These are phyloP conservation scores for Aspergillus sojae DNA, from an alignment of 2,329 filamentous ascomycete species.

Conservation along the genomic window DNA sequence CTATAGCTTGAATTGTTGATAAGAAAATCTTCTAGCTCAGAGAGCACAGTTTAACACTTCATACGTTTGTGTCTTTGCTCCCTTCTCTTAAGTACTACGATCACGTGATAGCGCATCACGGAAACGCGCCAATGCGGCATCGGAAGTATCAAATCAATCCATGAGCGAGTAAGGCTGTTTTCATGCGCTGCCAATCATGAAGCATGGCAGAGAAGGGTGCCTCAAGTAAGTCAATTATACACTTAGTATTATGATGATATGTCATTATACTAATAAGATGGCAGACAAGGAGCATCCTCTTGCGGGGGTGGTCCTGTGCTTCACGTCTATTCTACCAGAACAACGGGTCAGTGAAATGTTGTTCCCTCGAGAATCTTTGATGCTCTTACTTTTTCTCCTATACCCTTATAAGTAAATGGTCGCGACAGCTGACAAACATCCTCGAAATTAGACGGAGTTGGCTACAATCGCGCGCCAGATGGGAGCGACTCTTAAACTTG, in stretches of 20 bases:
- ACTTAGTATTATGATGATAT: neutral
- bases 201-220: conserved; percentile 42
- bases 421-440: neutral
- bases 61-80: neutral
- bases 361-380: conserved; percentile 1
- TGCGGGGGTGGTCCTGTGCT: conserved; percentile 77
- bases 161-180: conserved; percentile 8
- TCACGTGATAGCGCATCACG: conserved; percentile 6
- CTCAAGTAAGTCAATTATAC: conserved; percentile 32
- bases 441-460: conserved; percentile 39
- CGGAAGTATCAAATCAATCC: conserved; percentile 9
- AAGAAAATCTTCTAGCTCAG: neutral
- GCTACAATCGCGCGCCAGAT: conserved; percentile 67
- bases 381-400: neutral
- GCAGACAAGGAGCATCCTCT: conserved; percentile 65
- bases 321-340: conserved; percentile 80
- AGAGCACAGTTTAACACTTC: neutral
- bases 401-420: neutral
- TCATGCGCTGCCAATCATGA: conserved; percentile 35
- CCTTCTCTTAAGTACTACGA: neutral
- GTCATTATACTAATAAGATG: conserved; percentile 21
- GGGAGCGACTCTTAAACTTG: conserved; percentile 83
- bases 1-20: neutral
- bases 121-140: conserved; percentile 11
- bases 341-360: conserved; percentile 63